Conservation (phyloP, 2,329 filamentous ascomycete genomes). For the Cladosporium sp. region DNA sequence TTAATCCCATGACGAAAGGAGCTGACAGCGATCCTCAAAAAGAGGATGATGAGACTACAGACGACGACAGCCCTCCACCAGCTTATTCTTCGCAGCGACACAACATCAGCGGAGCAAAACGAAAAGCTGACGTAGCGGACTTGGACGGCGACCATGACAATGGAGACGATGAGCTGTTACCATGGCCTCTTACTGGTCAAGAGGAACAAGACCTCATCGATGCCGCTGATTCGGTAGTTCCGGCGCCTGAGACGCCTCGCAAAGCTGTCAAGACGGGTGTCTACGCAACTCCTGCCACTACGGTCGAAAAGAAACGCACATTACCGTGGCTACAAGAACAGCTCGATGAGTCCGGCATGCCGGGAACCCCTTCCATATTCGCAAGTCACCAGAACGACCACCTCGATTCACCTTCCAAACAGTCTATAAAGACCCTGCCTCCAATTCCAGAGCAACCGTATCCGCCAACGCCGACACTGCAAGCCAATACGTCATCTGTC, state of each 20-base stretch:
- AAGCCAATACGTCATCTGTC: neutral
- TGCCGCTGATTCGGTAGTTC: constrained; percentile 24
- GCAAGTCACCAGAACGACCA: constrained; percentile 19
- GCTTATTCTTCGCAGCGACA: constrained; percentile 24
- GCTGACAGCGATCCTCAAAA: neutral
- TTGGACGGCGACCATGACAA: constrained; percentile 26
- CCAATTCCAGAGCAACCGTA: constrained; percentile 5
- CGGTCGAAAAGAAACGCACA: constrained; percentile 31
- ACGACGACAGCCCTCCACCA: constrained; percentile 15
- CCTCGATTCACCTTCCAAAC: constrained; percentile 31
- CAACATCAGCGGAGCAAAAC: constrained; percentile 31
- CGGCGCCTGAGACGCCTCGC: constrained; percentile 41
- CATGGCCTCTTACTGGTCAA: constrained; percentile 34
- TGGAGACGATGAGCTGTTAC: constrained; percentile 37
- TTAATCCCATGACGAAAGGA: neutral
- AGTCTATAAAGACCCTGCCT: neutral
- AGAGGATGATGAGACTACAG: constrained; percentile 23
- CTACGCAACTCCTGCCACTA: constrained; percentile 41
- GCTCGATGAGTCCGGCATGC: constrained; percentile 17
- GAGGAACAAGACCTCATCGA: constrained; percentile 37
- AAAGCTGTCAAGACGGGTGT: constrained; percentile 42
- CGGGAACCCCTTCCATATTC: constrained; percentile 32
- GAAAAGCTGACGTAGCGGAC: constrained; percentile 28
- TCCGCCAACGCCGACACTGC: constrained; percentile 9
- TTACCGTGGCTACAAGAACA: constrained; percentile 40